Conservation (phyloP, 352 stramenopile genomes). For the Phytophthora foliorum region DNA sequence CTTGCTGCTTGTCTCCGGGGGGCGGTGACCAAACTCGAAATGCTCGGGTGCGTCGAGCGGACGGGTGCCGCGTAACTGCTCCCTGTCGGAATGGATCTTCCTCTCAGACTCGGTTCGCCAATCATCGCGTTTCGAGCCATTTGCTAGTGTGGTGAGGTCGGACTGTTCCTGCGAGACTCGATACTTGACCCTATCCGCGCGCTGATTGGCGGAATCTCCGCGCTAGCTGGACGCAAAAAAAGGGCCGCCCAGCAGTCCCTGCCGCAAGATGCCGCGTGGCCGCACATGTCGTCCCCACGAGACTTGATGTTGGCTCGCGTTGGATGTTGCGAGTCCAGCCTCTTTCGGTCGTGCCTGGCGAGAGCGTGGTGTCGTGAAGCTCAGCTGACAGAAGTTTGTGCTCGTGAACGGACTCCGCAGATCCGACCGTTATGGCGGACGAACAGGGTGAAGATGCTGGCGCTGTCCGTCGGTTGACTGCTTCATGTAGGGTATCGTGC, state of each 20-base stretch:
- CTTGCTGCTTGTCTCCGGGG: slow-evolving; percentile 21
- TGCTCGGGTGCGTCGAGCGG: slow-evolving; percentile 34
- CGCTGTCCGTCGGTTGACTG: no score
- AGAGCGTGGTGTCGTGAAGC: neutral
- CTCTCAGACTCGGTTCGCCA: slow-evolving; percentile 8
- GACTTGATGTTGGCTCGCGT: slow-evolving; percentile 6
- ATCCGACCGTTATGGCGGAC: no score
- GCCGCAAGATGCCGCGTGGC: slow-evolving; percentile 41
- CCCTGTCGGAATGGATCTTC: slow-evolving; percentile 23
- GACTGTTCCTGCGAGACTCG: slow-evolving; percentile 22
- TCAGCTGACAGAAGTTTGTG: no score
- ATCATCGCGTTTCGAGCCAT: neutral
- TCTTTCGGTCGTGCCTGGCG: neutral
- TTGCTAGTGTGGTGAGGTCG: slow-evolving; percentile 3
- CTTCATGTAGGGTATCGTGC: no score
- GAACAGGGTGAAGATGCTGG: no score
- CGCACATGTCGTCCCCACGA: slow-evolving; percentile 36
- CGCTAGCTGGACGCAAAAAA: slow-evolving; percentile 12
- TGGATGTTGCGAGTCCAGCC: neutral
- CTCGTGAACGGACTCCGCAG: no score
- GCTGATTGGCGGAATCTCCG: slow-evolving; percentile 12
- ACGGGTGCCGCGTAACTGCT: slow-evolving; percentile 21
- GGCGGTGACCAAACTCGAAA: slow-evolving; percentile 45
- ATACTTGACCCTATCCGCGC: neutral
- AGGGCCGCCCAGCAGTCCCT: slow-evolving; percentile 12